Percentiles rank a stretch among this genome's conserved stretches.
phyloP scores from a whole-genome alignment of 2,329 filamentous ascomycete genomes.

The Gremmenia infestans region DNA sequence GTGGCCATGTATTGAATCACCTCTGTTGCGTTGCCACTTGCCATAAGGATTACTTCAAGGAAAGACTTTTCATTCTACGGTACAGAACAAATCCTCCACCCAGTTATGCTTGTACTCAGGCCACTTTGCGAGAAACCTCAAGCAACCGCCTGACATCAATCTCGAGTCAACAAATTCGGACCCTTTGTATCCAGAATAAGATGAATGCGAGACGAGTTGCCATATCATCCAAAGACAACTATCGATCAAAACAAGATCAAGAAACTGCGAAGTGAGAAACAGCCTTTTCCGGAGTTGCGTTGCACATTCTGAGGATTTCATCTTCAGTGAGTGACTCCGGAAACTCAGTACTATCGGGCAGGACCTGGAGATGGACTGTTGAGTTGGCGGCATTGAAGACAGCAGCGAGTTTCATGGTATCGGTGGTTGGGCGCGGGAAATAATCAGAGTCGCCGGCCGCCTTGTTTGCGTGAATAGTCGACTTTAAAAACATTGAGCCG shows the following conservation, averaged over 20 bases:
- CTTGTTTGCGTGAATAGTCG: conserved; percentile 61
- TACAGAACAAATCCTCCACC: too few relatives aligned
- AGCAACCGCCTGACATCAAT: too few relatives aligned
- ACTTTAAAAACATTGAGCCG: conserved; percentile 63
- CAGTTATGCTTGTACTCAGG: too few relatives aligned
- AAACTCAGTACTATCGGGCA: conserved; percentile 35
- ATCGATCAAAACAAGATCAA: neutral
- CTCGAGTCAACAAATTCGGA: too few relatives aligned
- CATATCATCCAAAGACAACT: neutral
- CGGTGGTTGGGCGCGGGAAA: conserved; percentile 58
- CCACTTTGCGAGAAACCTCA: too few relatives aligned
- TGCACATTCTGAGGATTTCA: conserved; percentile 22
- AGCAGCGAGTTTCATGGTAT: conserved; percentile 58
- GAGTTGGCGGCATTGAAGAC: conserved; percentile 51
- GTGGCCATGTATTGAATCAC: too few relatives aligned
- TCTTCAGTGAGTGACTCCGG: conserved; percentile 35
- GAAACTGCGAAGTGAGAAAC: conserved; percentile 13
- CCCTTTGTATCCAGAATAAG: neutral
- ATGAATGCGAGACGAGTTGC: neutral
- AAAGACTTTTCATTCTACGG: too few relatives aligned
- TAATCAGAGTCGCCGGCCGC: conserved; percentile 66
- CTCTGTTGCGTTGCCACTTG: too few relatives aligned
- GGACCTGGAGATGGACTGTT: conserved; percentile 49
- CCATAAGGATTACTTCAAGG: too few relatives aligned
- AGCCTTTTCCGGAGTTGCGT: neutral